Percentiles rank a stretch among this genome's conserved stretches.
Evolutionary conservation across 371 early-diverging fungal species (phyloP).

Genomic region (Catenaria anguillulae): DNA sequence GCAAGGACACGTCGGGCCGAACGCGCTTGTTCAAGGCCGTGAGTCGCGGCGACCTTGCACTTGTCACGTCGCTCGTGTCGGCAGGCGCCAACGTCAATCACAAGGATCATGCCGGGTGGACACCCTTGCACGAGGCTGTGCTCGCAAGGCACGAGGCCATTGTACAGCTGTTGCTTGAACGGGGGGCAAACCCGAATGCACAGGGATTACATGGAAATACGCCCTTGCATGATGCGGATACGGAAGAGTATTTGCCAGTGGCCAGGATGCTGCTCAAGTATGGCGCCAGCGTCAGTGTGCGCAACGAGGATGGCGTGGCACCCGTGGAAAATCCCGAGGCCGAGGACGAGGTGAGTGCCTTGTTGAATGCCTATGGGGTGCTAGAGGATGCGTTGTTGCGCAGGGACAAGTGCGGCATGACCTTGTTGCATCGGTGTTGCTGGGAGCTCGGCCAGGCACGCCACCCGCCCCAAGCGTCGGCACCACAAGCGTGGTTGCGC

Average conservation of each 20-base stretch:
- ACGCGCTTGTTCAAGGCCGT: slow-evolving; percentile 1
- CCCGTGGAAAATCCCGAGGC: background rate
- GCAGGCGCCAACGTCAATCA: slow-evolving; percentile 5
- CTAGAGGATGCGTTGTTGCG: background rate
- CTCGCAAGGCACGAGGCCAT: background rate
- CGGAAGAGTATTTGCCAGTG: background rate
- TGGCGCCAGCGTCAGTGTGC: background rate
- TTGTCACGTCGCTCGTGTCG: background rate
- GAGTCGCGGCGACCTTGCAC: background rate
- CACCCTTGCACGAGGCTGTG: slow-evolving; percentile 5
- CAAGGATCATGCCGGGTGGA: slow-evolving; percentile 7
- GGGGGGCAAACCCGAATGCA: slow-evolving; percentile 7
- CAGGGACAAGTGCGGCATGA: background rate
- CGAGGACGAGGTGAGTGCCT: background rate
- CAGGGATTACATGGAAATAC: background rate
- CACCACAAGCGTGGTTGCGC: background rate
- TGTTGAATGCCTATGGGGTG: background rate
- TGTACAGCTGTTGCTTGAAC: background rate
- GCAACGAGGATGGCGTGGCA: slow-evolving; percentile 2
- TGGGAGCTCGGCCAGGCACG: background rate
- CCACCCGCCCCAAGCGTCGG: background rate
- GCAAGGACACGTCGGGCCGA: slow-evolving; percentile 12
- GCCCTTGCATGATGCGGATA: slow-evolving; percentile 4
- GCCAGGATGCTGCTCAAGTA: background rate
- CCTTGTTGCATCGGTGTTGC: background rate